A percentile compares a stretch with the other conserved stretches of the same genome.
Evolutionary conservation across 805 yeast species (phyloP).

Genomic region (Candida endomychidarum): DNA sequence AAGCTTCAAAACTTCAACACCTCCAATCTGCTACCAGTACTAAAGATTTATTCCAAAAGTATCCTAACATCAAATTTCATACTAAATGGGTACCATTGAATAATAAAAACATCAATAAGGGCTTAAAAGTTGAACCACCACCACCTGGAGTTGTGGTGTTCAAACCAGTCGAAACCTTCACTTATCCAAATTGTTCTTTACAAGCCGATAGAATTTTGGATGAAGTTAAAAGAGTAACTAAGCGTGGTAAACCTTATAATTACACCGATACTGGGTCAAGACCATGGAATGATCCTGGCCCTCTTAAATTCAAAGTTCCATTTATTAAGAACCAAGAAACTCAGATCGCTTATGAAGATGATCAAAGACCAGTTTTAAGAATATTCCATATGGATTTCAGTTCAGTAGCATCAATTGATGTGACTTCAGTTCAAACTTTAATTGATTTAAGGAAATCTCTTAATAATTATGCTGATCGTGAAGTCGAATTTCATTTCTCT

Average conservation of each 20-base stretch:
- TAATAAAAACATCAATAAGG: constrained; percentile 52
- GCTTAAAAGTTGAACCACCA: constrained; percentile 64
- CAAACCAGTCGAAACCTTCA: constrained; percentile 76
- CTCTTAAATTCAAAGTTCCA: constrained; percentile 39
- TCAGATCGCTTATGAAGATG: constrained; percentile 19
- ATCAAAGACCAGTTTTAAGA: constrained; percentile 64
- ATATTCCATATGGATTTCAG: constrained; percentile 81
- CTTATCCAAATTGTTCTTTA: constrained; percentile 76
- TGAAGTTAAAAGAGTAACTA: constrained; percentile 60
- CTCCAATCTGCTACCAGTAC: constrained; percentile 17
- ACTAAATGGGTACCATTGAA: constrained; percentile 70
- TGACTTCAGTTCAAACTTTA: constrained; percentile 76
- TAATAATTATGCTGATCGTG: constrained; percentile 72
- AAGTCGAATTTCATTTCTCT: constrained; percentile 86
- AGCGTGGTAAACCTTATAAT: constrained; percentile 53
- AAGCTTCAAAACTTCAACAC: constrained; percentile 20
- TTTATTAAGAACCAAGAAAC: constrained; percentile 17
- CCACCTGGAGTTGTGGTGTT: constrained; percentile 90
- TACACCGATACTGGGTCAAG: constrained; percentile 51
- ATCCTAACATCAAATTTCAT: constrained; percentile 45
- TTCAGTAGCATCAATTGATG: constrained; percentile 70
- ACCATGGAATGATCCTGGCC: constrained; percentile 93
- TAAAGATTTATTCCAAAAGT: constrained; percentile 22
- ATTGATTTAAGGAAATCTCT: constrained; percentile 74
- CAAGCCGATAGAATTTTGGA: constrained; percentile 71